These are phyloP conservation scores for Phaeophleospora eucalypticola DNA, from an alignment of 2,329 filamentous ascomycete species.

Conservation along the genomic window DNA sequence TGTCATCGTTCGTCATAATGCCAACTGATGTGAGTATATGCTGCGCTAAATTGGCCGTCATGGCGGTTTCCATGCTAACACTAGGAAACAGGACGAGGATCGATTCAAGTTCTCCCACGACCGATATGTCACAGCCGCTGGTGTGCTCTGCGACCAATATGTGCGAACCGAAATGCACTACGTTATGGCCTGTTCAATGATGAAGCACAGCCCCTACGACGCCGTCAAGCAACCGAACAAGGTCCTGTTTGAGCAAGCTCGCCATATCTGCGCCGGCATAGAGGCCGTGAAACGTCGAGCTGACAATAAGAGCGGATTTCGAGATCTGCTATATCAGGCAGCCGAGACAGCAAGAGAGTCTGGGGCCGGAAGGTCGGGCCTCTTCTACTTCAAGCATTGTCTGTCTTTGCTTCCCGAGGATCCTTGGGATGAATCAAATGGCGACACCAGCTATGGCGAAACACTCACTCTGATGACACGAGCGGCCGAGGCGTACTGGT, in stretches of 20 bases:
- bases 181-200: constrained; percentile 74
- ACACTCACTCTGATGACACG: constrained; percentile 75
- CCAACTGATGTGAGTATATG: constrained; percentile 60
- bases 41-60: no score
- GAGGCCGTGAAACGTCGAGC: constrained; percentile 67
- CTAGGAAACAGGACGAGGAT: constrained; percentile 69
- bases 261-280: constrained; percentile 75
- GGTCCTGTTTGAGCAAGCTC: constrained; percentile 65
- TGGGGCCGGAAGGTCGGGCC: constrained; percentile 74
- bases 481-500: constrained; percentile 77
- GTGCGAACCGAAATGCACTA: constrained; percentile 82
- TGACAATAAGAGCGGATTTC: constrained; percentile 52
- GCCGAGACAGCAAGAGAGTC: constrained; percentile 75
- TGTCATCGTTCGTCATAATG: constrained; percentile 76
- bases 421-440: constrained; percentile 64
- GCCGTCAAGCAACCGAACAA: constrained; percentile 48
- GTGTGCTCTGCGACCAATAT: constrained; percentile 62
- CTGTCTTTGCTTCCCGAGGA: constrained; percentile 73
- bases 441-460: constrained; percentile 80
- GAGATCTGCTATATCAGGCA: constrained; percentile 72
- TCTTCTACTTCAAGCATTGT: constrained; percentile 75
- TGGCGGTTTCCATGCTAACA: no score
- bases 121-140: constrained; percentile 75
- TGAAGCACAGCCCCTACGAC: constrained; percentile 64
- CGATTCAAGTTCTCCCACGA: constrained; percentile 84